Evolutionary conservation across 495 filamentous ascomycete species (phyloP).

Genomic region (Penicillium argentinense): DNA sequence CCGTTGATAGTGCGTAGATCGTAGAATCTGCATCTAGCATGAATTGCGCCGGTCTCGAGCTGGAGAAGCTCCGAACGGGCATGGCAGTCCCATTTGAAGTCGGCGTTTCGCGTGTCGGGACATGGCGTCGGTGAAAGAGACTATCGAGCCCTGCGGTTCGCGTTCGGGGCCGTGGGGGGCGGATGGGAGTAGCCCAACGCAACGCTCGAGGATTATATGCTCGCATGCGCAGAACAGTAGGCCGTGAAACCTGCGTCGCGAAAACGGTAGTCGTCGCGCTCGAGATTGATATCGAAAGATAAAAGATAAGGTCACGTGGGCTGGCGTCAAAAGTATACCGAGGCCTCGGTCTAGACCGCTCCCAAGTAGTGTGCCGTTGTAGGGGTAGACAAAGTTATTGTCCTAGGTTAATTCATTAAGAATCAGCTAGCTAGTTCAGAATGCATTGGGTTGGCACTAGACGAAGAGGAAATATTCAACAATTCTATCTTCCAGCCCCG

Average conservation of each 20-base stretch:
- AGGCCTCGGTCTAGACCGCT: too few relatives aligned
- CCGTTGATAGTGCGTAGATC: conserved; percentile 91
- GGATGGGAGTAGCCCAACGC: conserved; percentile 28
- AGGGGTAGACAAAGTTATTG: too few relatives aligned
- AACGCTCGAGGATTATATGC: conserved; percentile 17
- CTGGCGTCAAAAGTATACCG: too few relatives aligned
- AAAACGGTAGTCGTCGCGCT: background rate
- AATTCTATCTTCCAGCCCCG: too few relatives aligned
- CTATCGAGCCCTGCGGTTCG: conserved; percentile 7
- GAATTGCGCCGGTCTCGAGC: conserved; percentile 10
- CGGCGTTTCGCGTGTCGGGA: conserved; percentile 3
- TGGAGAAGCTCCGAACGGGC: conserved; percentile 27
- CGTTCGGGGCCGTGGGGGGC: conserved; percentile 22
- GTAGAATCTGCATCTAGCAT: conserved; percentile 52
- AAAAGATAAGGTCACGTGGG: background rate
- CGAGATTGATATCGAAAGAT: too few relatives aligned
- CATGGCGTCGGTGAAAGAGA: conserved; percentile 12
- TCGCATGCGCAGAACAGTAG: conserved; percentile 34
- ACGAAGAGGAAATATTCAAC: background rate
- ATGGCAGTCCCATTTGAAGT: background rate
- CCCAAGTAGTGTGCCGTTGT: too few relatives aligned
- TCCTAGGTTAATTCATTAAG: too few relatives aligned
- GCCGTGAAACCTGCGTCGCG: background rate
- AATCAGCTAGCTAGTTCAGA: too few relatives aligned
- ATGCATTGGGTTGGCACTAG: too few relatives aligned